phyloP scores from a whole-genome alignment of 768 basidiomycete genomes.

The Porphyrellus cyaneotinctus region DNA sequence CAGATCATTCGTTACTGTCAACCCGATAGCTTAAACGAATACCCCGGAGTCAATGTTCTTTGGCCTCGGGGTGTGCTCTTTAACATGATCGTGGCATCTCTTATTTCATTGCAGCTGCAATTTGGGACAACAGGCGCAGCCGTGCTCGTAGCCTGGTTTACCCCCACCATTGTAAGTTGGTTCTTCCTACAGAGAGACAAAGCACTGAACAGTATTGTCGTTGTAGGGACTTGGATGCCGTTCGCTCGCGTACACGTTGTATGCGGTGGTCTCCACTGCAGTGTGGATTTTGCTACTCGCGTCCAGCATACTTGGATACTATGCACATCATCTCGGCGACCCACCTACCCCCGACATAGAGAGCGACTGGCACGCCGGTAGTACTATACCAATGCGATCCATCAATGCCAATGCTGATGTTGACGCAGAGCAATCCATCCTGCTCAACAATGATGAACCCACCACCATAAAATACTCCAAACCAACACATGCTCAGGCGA shows the following conservation, averaged over 20 bases:
- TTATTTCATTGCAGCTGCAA: slow-evolving; percentile 29
- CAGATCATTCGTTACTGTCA: slow-evolving; percentile 23
- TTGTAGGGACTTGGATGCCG: slow-evolving; percentile 34
- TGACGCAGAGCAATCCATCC: too few species aligned
- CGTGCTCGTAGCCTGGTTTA: slow-evolving; percentile 25
- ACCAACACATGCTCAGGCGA: neutral
- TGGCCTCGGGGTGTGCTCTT: slow-evolving; percentile 24
- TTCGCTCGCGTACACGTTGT: slow-evolving; percentile 30
- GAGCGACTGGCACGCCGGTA: neutral
- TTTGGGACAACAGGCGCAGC: slow-evolving; percentile 33
- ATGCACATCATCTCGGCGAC: slow-evolving; percentile 6
- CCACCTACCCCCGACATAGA: neutral
- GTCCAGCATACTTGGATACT: slow-evolving; percentile 28
- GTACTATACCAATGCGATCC: neutral
- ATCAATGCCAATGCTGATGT: neutral
- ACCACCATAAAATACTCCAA: neutral
- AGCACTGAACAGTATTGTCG: neutral
- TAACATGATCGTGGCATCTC: slow-evolving; percentile 30
- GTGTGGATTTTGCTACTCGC: slow-evolving; percentile 30
- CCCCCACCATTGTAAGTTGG: slow-evolving; percentile 27
- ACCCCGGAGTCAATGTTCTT: neutral
- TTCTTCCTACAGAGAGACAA: neutral
- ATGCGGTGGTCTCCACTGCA: slow-evolving; percentile 26
- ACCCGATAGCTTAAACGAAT: slow-evolving; percentile 1
- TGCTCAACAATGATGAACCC: neutral